Evolutionary conservation across 2,329 filamentous ascomycete genomes (phyloP).

Genomic region (Aureobasidium sp.): DNA sequence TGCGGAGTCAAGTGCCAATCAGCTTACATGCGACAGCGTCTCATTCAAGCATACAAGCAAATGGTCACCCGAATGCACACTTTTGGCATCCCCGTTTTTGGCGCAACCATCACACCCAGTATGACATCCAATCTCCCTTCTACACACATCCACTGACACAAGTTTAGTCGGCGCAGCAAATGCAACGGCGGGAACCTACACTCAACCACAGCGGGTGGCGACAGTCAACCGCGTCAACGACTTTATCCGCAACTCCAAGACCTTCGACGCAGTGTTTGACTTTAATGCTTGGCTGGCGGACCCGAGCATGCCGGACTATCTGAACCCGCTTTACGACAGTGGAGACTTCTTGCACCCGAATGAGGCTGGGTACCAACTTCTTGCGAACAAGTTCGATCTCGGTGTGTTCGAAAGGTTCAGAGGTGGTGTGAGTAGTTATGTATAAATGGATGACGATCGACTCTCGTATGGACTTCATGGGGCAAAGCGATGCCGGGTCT

Average conservation of each 20-base stretch:
- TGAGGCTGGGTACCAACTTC: conserved; percentile 50
- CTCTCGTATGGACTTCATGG: no score
- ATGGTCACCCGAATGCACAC: conserved; percentile 50
- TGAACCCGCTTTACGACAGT: conserved; percentile 49
- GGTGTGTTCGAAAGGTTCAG: conserved; percentile 41
- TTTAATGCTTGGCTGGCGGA: conserved; percentile 55
- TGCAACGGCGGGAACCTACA: conserved; percentile 46
- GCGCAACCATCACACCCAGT: conserved; percentile 56
- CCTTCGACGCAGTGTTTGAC: conserved; percentile 56
- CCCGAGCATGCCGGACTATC: conserved; percentile 39
- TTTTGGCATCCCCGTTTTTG: conserved; percentile 51
- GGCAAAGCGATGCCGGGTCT: no score
- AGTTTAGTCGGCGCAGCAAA: conserved; percentile 47
- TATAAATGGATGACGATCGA: not conserved
- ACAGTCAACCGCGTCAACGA: conserved; percentile 53
- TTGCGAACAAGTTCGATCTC: conserved; percentile 54
- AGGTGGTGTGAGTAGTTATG: conserved; percentile 21
- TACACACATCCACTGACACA: no score
- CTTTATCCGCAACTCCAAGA: conserved; percentile 51
- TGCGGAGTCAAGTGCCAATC: not conserved
- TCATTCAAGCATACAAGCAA: conserved; percentile 53
- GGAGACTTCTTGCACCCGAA: conserved; percentile 62
- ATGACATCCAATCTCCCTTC: no score
- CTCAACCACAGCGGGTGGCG: conserved; percentile 47
- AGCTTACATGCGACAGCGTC: conserved; percentile 18